phyloP scores from a whole-genome alignment of 164 flowering plant genomes.

The Aristolochia californica region DNA sequence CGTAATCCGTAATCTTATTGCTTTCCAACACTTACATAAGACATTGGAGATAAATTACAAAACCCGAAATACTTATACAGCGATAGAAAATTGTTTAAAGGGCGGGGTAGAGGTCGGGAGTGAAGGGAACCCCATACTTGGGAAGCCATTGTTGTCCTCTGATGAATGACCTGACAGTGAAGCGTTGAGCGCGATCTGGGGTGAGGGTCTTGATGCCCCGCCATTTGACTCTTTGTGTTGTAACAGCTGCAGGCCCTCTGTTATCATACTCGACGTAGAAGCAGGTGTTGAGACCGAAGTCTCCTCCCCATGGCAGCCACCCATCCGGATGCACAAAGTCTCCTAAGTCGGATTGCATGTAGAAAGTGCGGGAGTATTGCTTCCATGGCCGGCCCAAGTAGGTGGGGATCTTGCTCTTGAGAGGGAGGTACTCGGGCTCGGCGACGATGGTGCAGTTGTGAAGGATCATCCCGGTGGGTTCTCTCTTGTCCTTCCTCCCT shows the following conservation, averaged over 20 bases:
- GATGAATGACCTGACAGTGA: neutral
- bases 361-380: neutral
- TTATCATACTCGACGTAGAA: neutral
- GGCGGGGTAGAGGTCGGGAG: neutral
- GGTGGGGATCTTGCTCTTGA: slow-evolving; percentile 1
- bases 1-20: too few relatives aligned
- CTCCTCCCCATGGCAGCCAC: neutral
- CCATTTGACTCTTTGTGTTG: neutral
- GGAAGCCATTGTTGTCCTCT: neutral
- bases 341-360: neutral
- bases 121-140: neutral
- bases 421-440: slow-evolving; percentile 3
- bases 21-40: too few relatives aligned
- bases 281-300: neutral
- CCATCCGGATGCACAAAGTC: neutral
- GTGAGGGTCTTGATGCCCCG: neutral
- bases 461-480: slow-evolving; percentile 12
- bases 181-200: neutral
- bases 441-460: slow-evolving; percentile 11
- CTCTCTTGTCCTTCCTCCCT: slow-evolving; percentile 21
- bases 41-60: too few relatives aligned
- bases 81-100: too few relatives aligned
- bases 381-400: slow-evolving; percentile 2
- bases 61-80: too few relatives aligned
- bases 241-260: neutral